These are phyloP conservation scores for Colletotrichum tropicale DNA, from an alignment of 2,329 filamentous ascomycete species.

Conservation along the genomic window DNA sequence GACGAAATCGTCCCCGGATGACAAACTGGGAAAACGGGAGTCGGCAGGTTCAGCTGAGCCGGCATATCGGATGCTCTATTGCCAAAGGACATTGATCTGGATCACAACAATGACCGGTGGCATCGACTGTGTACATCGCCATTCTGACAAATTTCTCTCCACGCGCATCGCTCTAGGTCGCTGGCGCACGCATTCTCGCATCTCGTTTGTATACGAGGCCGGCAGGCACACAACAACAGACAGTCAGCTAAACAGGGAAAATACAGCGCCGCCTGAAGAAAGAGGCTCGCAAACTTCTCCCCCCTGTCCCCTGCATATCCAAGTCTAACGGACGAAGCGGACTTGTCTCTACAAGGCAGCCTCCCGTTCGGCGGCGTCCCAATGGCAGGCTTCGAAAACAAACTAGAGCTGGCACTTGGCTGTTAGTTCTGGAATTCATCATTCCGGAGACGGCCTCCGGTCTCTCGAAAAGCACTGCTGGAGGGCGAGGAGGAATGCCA, in stretches of 20 bases:
- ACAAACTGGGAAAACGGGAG: not conserved
- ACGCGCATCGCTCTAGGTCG: not conserved
- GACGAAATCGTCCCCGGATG: not conserved
- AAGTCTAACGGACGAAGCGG: not conserved
- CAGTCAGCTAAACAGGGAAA: not conserved
- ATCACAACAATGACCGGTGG: not conserved
- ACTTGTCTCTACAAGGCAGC: slow-evolving; percentile 1
- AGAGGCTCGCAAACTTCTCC: not conserved
- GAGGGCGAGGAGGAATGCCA: not conserved
- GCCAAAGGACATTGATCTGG: not conserved
- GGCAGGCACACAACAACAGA: not conserved
- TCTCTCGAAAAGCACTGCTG: not conserved
- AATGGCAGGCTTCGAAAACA: not conserved
- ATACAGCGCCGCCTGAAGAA: not conserved
- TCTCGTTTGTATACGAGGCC: not conserved
- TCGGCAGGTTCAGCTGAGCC: not conserved
- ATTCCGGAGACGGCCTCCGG: slow-evolving; percentile 7
- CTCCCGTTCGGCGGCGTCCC: not conserved
- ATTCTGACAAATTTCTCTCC: not conserved
- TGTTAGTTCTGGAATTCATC: slow-evolving; percentile 2
- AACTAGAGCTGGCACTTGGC: not conserved
- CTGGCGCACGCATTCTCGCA: not conserved
- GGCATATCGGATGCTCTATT: not conserved
- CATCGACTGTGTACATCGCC: not conserved
- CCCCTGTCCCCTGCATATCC: slow-evolving; percentile 1